Conservation (phyloP, 495 filamentous ascomycete genomes). For the Symbiotaphrina buchneri region DNA sequence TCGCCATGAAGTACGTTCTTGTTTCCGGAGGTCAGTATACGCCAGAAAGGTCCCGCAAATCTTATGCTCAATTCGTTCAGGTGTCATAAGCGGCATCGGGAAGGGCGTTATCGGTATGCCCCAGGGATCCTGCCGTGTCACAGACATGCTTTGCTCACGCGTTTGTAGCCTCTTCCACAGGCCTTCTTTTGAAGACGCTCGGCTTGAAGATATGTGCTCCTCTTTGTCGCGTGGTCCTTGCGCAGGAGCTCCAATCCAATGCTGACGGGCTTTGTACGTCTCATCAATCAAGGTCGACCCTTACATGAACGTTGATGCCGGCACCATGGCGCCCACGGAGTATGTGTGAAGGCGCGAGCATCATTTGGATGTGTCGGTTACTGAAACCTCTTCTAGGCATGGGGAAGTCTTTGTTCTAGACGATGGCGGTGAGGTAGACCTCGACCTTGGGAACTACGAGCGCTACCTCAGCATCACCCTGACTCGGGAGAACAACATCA, state of each 20-base stretch:
- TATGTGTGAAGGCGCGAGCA: conserved; percentile 15
- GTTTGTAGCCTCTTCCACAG: conserved; percentile 35
- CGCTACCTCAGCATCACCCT: conserved; percentile 53
- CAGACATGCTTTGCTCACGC: conserved; percentile 3
- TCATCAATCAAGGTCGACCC: conserved; percentile 64
- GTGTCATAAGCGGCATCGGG: conserved; percentile 62
- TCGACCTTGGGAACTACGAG: conserved; percentile 95
- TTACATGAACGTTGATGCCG: conserved; percentile 73
- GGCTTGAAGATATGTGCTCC: conserved; percentile 38
- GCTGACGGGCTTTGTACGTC: conserved; percentile 21
- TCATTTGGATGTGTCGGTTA: conserved; percentile 1
- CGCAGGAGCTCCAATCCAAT: conserved; percentile 1
- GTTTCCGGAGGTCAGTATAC: conserved; percentile 45
- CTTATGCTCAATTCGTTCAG: conserved; percentile 13
- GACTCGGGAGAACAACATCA: conserved; percentile 70
- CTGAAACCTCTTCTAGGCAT: conserved; percentile 22
- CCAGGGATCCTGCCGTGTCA: conserved; percentile 9
- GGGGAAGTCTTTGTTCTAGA: conserved; percentile 55
- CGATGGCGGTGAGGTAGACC: conserved; percentile 66
- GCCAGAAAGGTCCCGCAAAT: conserved; percentile 3
- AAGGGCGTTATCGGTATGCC: conserved; percentile 58
- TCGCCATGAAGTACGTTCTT: conserved; percentile 57
- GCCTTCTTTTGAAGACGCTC: conserved; percentile 63
- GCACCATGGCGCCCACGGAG: conserved; percentile 61
- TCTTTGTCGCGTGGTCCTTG: conserved; percentile 3